Base-by-base conservation (phyloP, 345 rosid genomes). In the Camelina laxa region DNA sequence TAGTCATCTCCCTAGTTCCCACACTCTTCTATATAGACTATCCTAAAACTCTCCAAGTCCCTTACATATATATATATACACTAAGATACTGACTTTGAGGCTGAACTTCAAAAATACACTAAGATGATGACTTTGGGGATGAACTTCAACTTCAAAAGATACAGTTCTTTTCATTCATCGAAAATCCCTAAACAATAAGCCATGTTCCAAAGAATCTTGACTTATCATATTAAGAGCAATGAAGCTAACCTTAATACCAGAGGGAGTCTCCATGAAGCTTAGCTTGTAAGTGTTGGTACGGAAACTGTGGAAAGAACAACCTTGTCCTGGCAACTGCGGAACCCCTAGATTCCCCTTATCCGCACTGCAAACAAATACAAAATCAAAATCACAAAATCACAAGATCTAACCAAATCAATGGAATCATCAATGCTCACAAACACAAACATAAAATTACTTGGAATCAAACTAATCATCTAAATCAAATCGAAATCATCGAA, bases 261-360 rank as follows among this genome's bases (percentile, higher is more conserved):
- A 95, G 14, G 98, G 92, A 77, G 87, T 89, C 80, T 95, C 99
- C 97, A 92, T 87, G 87, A 92, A 92, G 70, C 96, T 95, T 36
- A 95, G 96, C 57, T 92, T 90, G 84, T 95, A 95, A 3, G 98
- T 95, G 54, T 90, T 92, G 1, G 99, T 90, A 8, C 88, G 87
- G 75, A 92, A 95, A 80, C 99, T 87, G 57, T 88, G 97, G 72
- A 95, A 95, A 0, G 99, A 92, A 76, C 99, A 95, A 6, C 99
- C 97, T 82, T 92, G 97, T 27, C 99, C 97, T 3, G 94, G 96
- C 70, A 90, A 83, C 74, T 88, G 99, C 13, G 96, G 97, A 82
- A 95, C 84, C 49, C 97, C 97, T 11, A 92, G 78, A 80, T 89
- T 90, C 67, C 96, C 94, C 59, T 84, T 95, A 24, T 92, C 92